These are phyloP conservation scores for Pelargonium myrrhifolium DNA, from an alignment of 441 rosid genomes.

Conservation along the genomic window DNA sequence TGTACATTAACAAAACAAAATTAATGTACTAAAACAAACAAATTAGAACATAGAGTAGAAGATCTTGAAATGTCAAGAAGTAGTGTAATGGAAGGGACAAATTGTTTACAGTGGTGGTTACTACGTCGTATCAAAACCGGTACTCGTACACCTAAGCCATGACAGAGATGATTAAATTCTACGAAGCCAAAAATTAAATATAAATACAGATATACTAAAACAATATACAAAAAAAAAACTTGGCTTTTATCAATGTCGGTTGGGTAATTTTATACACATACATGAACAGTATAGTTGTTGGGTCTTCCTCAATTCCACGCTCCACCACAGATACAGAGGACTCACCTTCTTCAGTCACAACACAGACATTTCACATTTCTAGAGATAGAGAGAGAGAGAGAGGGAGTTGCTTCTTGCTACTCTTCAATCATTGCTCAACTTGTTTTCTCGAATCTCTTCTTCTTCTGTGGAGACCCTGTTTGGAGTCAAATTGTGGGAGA, in stretches of 20 bases:
- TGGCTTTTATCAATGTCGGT: not conserved
- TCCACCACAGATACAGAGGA: conserved; percentile 2
- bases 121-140: conserved; percentile 6
- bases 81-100: not conserved
- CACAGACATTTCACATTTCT: conserved; percentile 3
- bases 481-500: not conserved
- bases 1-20: too few species aligned
- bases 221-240: not conserved
- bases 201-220: not conserved
- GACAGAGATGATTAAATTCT: not conserved
- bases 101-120: not conserved
- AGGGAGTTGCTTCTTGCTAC: not conserved
- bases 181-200: not conserved
- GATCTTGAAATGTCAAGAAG: too few species aligned
- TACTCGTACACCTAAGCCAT: conserved; percentile 1
- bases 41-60: too few species aligned
- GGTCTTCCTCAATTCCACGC: conserved; percentile 4
- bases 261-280: conserved; percentile 1
- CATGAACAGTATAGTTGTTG: conserved; percentile 2
- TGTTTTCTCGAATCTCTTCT: not conserved
- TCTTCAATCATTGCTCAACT: not conserved
- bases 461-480: not conserved
- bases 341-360: not conserved
- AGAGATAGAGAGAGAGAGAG: not conserved
- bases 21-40: too few species aligned